Evolutionary conservation across 192 early-diverging fungal species (phyloP).

Genomic region (Fimicolochytrium jonesii): DNA sequence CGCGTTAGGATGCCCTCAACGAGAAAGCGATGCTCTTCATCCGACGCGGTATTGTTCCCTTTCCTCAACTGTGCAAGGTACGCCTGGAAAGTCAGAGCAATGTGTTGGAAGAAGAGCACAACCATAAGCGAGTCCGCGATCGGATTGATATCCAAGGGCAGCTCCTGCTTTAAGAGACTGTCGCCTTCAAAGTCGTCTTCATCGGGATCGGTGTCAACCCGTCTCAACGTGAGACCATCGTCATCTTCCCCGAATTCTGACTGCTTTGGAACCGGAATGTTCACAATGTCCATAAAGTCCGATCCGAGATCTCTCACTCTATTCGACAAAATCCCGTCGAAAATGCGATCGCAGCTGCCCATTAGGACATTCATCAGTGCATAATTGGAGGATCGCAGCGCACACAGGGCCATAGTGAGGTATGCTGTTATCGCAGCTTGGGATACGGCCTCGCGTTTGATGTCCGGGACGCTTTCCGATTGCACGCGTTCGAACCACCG

Average conservation of each 20-base stretch:
- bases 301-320: no score
- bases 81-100: constrained; percentile 37
- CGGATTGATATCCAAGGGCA: background rate
- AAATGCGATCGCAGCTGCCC: constrained; percentile 40
- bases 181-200: constrained; percentile 32
- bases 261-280: no score
- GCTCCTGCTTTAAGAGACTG: constrained; percentile 17
- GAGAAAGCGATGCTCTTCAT: constrained; percentile 32
- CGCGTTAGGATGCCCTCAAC: constrained; percentile 27
- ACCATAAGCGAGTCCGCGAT: constrained; percentile 28
- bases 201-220: constrained; percentile 39
- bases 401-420: constrained; percentile 30
- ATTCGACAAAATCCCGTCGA: no score
- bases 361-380: constrained; percentile 38
- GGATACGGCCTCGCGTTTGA: constrained; percentile 16
- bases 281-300: no score
- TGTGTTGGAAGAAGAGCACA: constrained; percentile 29
- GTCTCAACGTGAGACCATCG: no score
- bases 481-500: constrained; percentile 33
- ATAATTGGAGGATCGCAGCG: constrained; percentile 22
- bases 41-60: constrained; percentile 5
- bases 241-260: no score
- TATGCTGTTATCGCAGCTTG: constrained; percentile 43
- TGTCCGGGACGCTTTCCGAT: background rate
- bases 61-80: constrained; percentile 37